Evolutionary conservation across 768 basidiomycete species (phyloP), one percentile per base, ranked within the genome.

Genomic region (Mycena olivaceomarginata): DNA sequence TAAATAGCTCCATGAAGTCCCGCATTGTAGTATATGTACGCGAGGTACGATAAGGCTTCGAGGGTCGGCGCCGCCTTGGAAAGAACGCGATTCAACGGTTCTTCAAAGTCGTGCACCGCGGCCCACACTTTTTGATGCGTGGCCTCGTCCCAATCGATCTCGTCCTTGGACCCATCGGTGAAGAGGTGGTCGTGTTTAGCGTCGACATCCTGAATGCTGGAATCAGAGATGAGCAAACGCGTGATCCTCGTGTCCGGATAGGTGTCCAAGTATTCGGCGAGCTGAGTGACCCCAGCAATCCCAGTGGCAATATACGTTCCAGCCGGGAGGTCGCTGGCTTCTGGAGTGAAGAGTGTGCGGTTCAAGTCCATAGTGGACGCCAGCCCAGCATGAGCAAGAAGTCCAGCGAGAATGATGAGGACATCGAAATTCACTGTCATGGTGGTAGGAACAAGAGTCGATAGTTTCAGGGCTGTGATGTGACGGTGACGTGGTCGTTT

Each of bases 231-330:
- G 37, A 71, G 70, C 18, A 71, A 25, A 20, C 62, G 40, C 37
- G n/a, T 71, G 41, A 64, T 63, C 31, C 48, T 62, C 20, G 46
- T 71, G 37, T 64, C 46, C 20, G 60, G 48, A 64, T 71, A 51
- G 46, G 60, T 40, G 60, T 71, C 70, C 31, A 71, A 41, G 39
- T 71, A 64, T n/a, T 64, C 46, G 13, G 70, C 70, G 20, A 71
- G 70, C 48, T 64, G 60, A n/a, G 62, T 51, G 31, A 71, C n/a
- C 37, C 60, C 70, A 37, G 39, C 37, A 40, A 71, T n/a, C 31
- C 70, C 70, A 51, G 70, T 71, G 70, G 60, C 70, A 18, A 70
- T 63, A 46, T 60, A 70, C 16, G 69, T 70, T 20, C 31, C 59
- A 46, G 43, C 45, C 31, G 69, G 70, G 11, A 71, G 62, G 48